Base-by-base conservation (phyloP, 345 rosid genomes). In the Ceriops tagal region DNA sequence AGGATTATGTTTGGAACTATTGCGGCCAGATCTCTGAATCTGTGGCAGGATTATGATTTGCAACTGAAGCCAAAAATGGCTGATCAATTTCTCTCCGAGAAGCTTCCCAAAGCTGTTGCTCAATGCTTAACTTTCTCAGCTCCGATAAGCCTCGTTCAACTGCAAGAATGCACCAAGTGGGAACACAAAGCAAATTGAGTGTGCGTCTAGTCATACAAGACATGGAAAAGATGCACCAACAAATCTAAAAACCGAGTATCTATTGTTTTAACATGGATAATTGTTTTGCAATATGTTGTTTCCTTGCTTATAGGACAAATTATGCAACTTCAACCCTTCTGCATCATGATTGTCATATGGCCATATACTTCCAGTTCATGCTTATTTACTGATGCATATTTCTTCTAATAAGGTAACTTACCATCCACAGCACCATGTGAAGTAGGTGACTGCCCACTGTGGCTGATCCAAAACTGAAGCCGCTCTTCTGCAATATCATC, bases 101-200 rank as follows among this genome's bases (percentile, higher is more conserved):
- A 31, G 90, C 88, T 84, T 87, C 96, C 96, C 98, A 92, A 21
- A 92, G 87, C 65, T 87, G 96, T 64, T 85, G 98, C 76, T 92
- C 96, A 61, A 92, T 88, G 65, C 95, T 89, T 73, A 92, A 82
- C 79, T 92, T 92, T 82, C 88, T 83, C 75, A 92, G 84, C 83
- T 90, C 96, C 71, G 77, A 65, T 68, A 90, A 72, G 13, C 92
- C 96, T 71, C 98, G 79, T 75, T 92, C 91, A 68, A 90, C 98
- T 92, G 84, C 70, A 62, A 58, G 13, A 63, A 61, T 27, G 55
- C 9, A 67, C 39, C 62, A 26, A 15, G 34, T 51, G 43, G 6
- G 26, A 37, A 57, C 30, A 26, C 51, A 19, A 35, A 4, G 18
- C 26, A 15, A 15, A 43, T 56, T 8, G 56, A 62, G 49, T 8